These are phyloP conservation scores for Clonostachys chloroleuca DNA, from an alignment of 2,329 filamentous ascomycete genomes.

Conservation along the genomic window DNA sequence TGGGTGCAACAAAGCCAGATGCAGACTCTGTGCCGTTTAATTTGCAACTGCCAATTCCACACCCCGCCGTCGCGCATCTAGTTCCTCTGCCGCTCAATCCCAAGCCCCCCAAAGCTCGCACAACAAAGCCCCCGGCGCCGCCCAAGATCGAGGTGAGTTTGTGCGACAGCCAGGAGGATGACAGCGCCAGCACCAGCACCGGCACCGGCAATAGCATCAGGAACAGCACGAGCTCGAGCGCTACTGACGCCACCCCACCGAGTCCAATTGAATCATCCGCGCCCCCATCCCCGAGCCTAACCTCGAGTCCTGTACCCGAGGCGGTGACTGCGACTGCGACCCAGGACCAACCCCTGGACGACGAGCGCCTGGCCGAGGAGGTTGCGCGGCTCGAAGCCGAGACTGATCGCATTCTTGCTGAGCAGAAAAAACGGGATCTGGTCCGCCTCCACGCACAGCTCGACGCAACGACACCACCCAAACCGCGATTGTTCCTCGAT, in stretches of 20 bases:
- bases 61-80: too few relatives aligned
- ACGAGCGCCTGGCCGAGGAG: constrained; percentile 22
- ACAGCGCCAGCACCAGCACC: not conserved
- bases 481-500: constrained; percentile 36
- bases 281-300: not conserved
- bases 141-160: too few relatives aligned
- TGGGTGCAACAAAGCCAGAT: too few relatives aligned
- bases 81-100: too few relatives aligned
- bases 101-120: too few relatives aligned
- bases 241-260: not conserved
- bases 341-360: not conserved
- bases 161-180: too few relatives aligned
- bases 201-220: not conserved
- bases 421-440: constrained; percentile 44
- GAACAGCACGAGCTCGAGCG: not conserved
- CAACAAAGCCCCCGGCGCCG: too few relatives aligned
- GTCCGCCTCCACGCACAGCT: constrained; percentile 36
- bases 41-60: too few relatives aligned
- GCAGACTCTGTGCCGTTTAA: too few relatives aligned
- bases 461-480: constrained; percentile 18
- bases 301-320: not conserved
- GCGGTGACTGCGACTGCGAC: not conserved
- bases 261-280: not conserved
- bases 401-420: constrained; percentile 40
- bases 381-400: constrained; percentile 40